Conservation (phyloP, 495 filamentous ascomycete species). For the Xylaria flabelliformis region DNA sequence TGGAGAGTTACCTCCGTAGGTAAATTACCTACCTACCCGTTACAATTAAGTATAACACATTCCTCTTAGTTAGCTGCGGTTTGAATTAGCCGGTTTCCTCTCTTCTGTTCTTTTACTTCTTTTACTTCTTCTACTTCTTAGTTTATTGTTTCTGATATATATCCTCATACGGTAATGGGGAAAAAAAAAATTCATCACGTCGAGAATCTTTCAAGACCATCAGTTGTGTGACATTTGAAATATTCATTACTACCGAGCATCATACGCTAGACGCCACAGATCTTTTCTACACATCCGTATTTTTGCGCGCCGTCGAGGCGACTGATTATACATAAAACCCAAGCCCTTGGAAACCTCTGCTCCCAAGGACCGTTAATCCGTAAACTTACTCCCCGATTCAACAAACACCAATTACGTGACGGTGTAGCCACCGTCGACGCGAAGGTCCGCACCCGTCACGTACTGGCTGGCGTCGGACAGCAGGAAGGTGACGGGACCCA, state of each 20-base stretch:
- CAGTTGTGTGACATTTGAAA: neutral
- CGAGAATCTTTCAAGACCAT: too few species aligned
- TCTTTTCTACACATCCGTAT: neutral
- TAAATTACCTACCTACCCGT: neutral
- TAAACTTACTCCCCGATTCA: neutral
- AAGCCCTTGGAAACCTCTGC: neutral
- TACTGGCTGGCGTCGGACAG: conserved; percentile 85
- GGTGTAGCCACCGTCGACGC: conserved; percentile 93
- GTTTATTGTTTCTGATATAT: too few species aligned
- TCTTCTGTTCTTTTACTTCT: neutral
- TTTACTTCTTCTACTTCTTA: neutral
- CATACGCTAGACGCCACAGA: neutral
- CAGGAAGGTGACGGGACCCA: conserved; percentile 91
- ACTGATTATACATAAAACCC: neutral
- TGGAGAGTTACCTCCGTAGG: neutral
- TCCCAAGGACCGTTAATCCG: neutral
- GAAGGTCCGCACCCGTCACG: conserved; percentile 87
- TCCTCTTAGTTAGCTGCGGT: neutral
- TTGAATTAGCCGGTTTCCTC: neutral
- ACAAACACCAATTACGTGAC: conserved; percentile 62
- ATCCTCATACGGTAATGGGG: too few species aligned
- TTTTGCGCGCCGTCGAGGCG: neutral
- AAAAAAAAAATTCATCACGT: too few species aligned
- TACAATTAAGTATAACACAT: neutral
- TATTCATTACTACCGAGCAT: conserved; percentile 8